Base-by-base conservation (phyloP, 371 early-diverging fungal species). In the Funneliformis caledonium region DNA sequence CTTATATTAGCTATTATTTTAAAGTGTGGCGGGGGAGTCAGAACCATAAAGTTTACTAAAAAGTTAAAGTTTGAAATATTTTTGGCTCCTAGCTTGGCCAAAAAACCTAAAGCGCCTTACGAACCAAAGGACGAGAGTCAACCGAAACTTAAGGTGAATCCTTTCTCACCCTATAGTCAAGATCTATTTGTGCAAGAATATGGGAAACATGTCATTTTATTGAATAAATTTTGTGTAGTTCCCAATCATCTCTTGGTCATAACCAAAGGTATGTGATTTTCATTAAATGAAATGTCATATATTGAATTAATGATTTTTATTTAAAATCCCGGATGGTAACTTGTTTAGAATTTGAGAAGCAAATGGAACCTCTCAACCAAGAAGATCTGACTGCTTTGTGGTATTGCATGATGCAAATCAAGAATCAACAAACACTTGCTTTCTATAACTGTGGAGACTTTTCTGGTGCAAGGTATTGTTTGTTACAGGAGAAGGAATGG, bases 141-240 rank as follows among this genome's bases (percentile, higher is more conserved):
- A 47, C 2, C 22, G 11, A 43, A 69, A 65, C 42, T 47, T 68
- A 87, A 85, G 68, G 61, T 81, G 42, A 89, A 93, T 76, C 95
- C 95, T 3, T 95, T 94, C 81, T 80, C 92, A 72, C 90, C 92
- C 19, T 92, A 93, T 37, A 85, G 88, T 67, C 91, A 91, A 22
- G 86, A 86, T 0, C 86, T 94, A 52, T 86, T 83, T 37, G 90
- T 95, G 1, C 79, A 86, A 33, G 90, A 91, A 61, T 80, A 81
- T 19, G 78, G 86, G 10, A 88, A 89, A 14, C 91, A 94, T 80
- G 83, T 87, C 74, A 72, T 94, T 59, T 80, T 95, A 8, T 84
- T 94, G 67, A 95, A 95, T 88, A 95, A 95, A 83, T 95, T 89
- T 82, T 88, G 92, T 67, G 86, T 94, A 59, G 88, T 91, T 12